Conservation (phyloP, 1,284 basidiomycete species). For the Naganishia cerealis region DNA sequence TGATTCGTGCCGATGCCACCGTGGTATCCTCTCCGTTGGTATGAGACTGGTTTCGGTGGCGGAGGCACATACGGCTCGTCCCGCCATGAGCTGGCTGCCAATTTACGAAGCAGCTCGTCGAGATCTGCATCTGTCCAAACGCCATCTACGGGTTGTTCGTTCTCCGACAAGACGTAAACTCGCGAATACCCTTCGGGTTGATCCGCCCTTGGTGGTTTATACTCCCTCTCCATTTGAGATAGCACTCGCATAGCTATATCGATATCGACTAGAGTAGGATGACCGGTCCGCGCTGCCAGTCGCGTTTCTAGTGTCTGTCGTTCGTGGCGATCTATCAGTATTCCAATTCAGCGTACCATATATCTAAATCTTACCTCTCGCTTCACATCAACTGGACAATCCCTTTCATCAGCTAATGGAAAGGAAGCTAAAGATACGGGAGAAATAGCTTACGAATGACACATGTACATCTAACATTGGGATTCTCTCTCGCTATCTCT, state of each 20-base stretch:
- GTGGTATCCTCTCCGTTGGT: not conserved
- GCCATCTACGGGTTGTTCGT: conserved; percentile 38
- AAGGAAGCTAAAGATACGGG: not conserved
- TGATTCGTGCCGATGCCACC: not conserved
- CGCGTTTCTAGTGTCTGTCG: conserved; percentile 40
- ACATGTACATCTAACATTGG: conserved; percentile 29
- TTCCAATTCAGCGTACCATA: not conserved
- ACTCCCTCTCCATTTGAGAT: conserved; percentile 42
- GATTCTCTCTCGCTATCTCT: conserved; percentile 37
- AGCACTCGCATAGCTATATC: conserved; percentile 47
- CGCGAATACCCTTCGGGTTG: conserved; percentile 45
- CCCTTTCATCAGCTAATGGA: not conserved
- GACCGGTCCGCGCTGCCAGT: conserved; percentile 40
- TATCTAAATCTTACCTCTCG: conserved; percentile 6
- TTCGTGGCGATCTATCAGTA: conserved; percentile 37
- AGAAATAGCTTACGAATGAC: conserved; percentile 26
- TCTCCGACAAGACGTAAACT: conserved; percentile 39
- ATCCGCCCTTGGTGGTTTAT: conserved; percentile 38
- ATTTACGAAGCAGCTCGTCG: conserved; percentile 29
- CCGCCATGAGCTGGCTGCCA: conserved; percentile 30
- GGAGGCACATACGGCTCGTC: conserved; percentile 24
- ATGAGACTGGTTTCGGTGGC: not conserved
- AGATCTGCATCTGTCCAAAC: conserved; percentile 36
- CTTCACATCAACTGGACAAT: conserved; percentile 16
- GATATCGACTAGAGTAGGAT: conserved; percentile 49